phyloP scores from a whole-genome alignment of 495 filamentous ascomycete genomes.

The Bryoglossum gracile region DNA sequence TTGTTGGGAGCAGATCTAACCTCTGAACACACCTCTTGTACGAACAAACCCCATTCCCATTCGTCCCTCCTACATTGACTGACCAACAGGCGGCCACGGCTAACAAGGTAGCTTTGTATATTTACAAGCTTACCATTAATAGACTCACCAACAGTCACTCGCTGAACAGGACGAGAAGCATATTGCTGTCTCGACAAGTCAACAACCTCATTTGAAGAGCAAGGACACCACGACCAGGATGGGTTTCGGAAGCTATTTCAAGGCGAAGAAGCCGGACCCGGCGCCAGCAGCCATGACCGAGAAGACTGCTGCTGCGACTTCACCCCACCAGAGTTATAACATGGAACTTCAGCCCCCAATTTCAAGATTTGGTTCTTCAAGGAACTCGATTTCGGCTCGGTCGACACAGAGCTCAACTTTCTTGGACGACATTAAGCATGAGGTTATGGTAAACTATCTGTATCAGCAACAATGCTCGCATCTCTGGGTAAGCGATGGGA shows the following conservation, averaged over 20 bases:
- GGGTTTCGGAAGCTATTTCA: constrained; percentile 58
- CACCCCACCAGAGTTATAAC: constrained; percentile 26
- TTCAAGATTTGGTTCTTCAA: constrained; percentile 38
- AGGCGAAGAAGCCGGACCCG: constrained; percentile 39
- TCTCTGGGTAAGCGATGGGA: constrained; percentile 63
- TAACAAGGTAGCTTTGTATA: background rate
- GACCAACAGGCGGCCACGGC: background rate
- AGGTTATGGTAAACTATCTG: constrained; percentile 77
- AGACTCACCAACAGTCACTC: background rate
- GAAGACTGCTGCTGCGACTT: constrained; percentile 14
- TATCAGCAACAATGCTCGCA: constrained; percentile 68
- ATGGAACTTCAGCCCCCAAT: constrained; percentile 41
- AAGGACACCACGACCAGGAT: constrained; percentile 35
- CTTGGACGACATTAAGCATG: constrained; percentile 70
- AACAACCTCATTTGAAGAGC: constrained; percentile 6
- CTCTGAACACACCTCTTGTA: constrained; percentile 6
- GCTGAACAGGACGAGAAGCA: constrained; percentile 6
- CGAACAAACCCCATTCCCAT: background rate
- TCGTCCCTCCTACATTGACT: background rate
- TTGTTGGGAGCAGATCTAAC: constrained; percentile 6
- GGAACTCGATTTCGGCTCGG: constrained; percentile 42
- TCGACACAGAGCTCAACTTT: constrained; percentile 49
- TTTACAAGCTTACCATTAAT: constrained; percentile 17
- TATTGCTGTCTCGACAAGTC: constrained; percentile 14
- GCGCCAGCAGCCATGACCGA: constrained; percentile 15